Evolutionary conservation across 495 filamentous ascomycete species (phyloP), one percentile per base, ranked within the genome.

Genomic region (Talaromyces ruber): DNA sequence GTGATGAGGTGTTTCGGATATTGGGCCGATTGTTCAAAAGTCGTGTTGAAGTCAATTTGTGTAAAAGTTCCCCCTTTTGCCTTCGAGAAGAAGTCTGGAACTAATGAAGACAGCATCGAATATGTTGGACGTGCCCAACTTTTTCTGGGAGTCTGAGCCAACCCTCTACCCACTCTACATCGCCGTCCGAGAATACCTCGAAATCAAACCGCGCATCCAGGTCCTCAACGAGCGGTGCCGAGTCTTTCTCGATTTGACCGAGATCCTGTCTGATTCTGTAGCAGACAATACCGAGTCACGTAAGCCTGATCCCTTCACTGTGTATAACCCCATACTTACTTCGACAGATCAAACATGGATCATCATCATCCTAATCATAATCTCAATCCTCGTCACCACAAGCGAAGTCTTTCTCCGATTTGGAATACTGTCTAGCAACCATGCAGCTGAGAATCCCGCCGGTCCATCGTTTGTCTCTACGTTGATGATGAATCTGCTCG

Each of bases 121-220:
- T 66, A 92, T 97, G 71, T 88, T 99, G 63, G 93, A 97, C 71
- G 91, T 96, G 3, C 95, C 94, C 50, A 96, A 94, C 72, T 98
- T 99, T 80, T 98, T 99, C 82, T 99, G 94, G 94, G 92, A 96
- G 67, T 88, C 88, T 30, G 94, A 99, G 69, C 94, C 94, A 37
- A 96, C 90, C 2, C 82, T 99, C 0, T 91, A 96, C 70, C 94
- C 94, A 0, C 86, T 99, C 47, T 99, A 99, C 74, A 84, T 84
- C 60, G 94, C 93, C 56, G 92, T 98, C 29, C 89, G 94, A 66
- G 95, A 98, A 69, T 99, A 99, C 71, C 86, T 99, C 52, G 94
- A 99, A 69, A 98, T 99, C 76, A 91, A 93, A 67, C 89, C 88
- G 0, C 91, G 94, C 25, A 94, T 96, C 64, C 87, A 94, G 69